Conservation (phyloP, 139 green algal species). For the Picochlorum sp. region DNA sequence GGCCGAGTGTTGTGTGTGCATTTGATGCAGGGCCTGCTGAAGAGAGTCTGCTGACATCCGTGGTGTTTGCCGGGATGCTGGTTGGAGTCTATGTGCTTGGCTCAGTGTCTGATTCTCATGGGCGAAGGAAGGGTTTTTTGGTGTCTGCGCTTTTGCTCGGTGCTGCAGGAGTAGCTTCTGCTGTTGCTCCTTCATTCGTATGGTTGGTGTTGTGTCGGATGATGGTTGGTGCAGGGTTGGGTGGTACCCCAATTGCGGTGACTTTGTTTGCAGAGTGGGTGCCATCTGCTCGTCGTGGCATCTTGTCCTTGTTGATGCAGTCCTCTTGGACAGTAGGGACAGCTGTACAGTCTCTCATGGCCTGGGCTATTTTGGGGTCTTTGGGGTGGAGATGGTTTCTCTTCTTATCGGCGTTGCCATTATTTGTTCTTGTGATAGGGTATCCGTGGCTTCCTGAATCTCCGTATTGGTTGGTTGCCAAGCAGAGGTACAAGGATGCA, state of each 20-base stretch:
- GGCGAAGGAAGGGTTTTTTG: slow-evolving; percentile 41
- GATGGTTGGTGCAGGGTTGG: slow-evolving; percentile 58
- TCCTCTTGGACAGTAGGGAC: slow-evolving; percentile 65
- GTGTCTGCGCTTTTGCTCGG: slow-evolving; percentile 42
- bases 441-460: slow-evolving; percentile 67
- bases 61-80: slow-evolving; percentile 69
- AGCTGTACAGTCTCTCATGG: slow-evolving; percentile 50
- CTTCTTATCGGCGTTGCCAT: slow-evolving; percentile 34
- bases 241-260: slow-evolving; percentile 57
- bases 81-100: slow-evolving; percentile 61
- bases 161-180: slow-evolving; percentile 38
- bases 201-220: slow-evolving; percentile 33
- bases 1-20: slow-evolving; percentile 47
- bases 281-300: slow-evolving; percentile 40
- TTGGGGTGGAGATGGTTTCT: slow-evolving; percentile 63
- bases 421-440: slow-evolving; percentile 42
- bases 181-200: slow-evolving; percentile 47
- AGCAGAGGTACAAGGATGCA: slow-evolving; percentile 30
- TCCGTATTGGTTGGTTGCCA: slow-evolving; percentile 47
- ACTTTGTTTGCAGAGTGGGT: slow-evolving; percentile 64
- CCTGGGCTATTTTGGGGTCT: slow-evolving; percentile 58
- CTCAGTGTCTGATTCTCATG: slow-evolving; percentile 40
- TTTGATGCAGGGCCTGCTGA: slow-evolving; percentile 25
- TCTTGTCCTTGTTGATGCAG: slow-evolving; percentile 52
- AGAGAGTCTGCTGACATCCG: slow-evolving; percentile 49